These are phyloP conservation scores for Salix exigua DNA, from an alignment of 345 rosid genomes.

Conservation along the genomic window DNA sequence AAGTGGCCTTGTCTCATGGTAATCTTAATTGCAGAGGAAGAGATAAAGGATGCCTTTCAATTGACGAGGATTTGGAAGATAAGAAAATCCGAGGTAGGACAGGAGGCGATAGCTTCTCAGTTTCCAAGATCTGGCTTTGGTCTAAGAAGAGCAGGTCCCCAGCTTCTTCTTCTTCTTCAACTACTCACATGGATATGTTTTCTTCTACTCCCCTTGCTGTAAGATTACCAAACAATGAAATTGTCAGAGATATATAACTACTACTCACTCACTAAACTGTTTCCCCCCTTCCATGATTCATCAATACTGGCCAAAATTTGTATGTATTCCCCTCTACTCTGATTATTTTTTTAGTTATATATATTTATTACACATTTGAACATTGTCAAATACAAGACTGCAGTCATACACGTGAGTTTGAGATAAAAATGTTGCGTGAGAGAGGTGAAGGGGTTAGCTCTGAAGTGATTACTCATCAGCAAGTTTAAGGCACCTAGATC, in stretches of 20 bases:
- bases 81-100: constrained; percentile 41
- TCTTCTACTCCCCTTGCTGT: background rate
- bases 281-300: background rate
- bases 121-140: constrained; percentile 70
- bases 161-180: constrained; percentile 8
- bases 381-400: background rate
- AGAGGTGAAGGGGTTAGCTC: background rate
- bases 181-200: constrained; percentile 4
- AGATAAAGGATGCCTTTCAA: constrained; percentile 6
- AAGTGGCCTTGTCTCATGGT: constrained; percentile 37
- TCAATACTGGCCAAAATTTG: background rate
- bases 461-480: background rate
- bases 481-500: background rate
- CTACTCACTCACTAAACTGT: background rate
- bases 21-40: constrained; percentile 1
- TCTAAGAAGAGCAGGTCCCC: constrained; percentile 39
- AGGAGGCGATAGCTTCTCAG: constrained; percentile 52
- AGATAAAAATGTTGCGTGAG: background rate
- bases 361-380: background rate
- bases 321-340: background rate
- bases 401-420: background rate
- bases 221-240: background rate
- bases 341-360: background rate
- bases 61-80: constrained; percentile 30
- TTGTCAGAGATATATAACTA: background rate